Conservation (phyloP, 495 filamentous ascomycete genomes). For the Melanomma pulvis-pyrius region DNA sequence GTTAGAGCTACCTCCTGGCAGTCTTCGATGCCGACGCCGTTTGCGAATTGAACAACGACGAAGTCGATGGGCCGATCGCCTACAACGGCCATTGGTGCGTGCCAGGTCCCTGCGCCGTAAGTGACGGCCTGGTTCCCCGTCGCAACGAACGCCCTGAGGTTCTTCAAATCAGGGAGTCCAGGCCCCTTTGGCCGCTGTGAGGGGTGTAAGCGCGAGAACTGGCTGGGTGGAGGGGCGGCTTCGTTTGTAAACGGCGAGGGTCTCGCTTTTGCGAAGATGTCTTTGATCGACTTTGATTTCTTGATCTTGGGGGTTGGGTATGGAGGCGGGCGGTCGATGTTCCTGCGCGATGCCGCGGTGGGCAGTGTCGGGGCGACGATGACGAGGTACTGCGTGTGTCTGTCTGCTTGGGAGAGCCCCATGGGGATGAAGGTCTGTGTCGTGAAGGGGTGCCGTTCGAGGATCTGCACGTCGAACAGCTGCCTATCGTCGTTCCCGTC, state of each 20-base stretch:
- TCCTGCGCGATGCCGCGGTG: constrained; percentile 16
- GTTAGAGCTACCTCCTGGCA: constrained; percentile 77
- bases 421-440: constrained; percentile 90
- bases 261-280: constrained; percentile 44
- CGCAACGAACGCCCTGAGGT: constrained; percentile 77
- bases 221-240: constrained; percentile 30
- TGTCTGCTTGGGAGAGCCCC: constrained; percentile 51
- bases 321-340: constrained; percentile 42
- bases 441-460: constrained; percentile 93
- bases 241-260: constrained; percentile 48
- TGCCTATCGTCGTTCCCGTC: constrained; percentile 23
- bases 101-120: constrained; percentile 91
- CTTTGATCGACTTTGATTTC: constrained; percentile 43
- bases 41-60: constrained; percentile 85
- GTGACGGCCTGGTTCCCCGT: constrained; percentile 83
- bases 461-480: constrained; percentile 69
- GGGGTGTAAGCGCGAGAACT: constrained; percentile 36
- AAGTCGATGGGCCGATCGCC: constrained; percentile 73
- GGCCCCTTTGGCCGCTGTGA: constrained; percentile 47
- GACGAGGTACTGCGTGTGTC: constrained; percentile 68
- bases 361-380: constrained; percentile 77
- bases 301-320: constrained; percentile 44
- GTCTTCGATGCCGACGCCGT: constrained; percentile 82
- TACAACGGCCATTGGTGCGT: constrained; percentile 93
- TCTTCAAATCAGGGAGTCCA: constrained; percentile 73